A percentile compares a stretch with the other conserved stretches of the same genome.
These are phyloP conservation scores for Fusarium sp. DNA, from an alignment of 2,329 filamentous ascomycete species.

Conservation along the genomic window DNA sequence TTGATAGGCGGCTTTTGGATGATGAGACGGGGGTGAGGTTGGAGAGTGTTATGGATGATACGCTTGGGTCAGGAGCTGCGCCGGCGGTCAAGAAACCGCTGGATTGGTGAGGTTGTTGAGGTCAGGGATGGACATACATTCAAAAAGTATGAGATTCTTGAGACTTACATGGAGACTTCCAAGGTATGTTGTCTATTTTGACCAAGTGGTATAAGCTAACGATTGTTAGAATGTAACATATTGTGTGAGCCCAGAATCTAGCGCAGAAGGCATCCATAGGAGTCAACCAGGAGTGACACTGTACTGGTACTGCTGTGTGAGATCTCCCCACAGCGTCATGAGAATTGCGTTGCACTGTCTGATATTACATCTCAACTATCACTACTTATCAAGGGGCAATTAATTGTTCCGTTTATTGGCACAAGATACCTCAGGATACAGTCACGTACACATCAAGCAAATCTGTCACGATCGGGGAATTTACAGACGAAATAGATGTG, in stretches of 20 bases:
- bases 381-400: background rate
- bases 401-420: background rate
- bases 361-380: background rate
- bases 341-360: background rate
- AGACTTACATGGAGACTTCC: background rate
- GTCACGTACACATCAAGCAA: background rate
- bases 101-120: conserved; percentile 53
- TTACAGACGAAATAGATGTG: background rate
- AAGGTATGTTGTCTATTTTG: conserved; percentile 6
- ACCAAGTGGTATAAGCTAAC: background rate
- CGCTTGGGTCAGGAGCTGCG: conserved; percentile 38
- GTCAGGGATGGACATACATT: background rate
- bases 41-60: conserved; percentile 46
- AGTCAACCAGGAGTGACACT: background rate
- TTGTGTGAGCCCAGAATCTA: background rate
- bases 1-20: conserved; percentile 50
- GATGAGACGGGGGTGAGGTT: conserved; percentile 50
- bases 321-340: background rate
- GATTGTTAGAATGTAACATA: background rate
- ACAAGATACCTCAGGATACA: background rate
- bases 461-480: background rate
- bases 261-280: background rate
- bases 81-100: conserved; percentile 49
- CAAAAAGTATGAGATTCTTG: background rate
- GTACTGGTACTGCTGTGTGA: no score